Evolutionary conservation across 73 alveolate species (phyloP).

Genomic region (Paramecium sexaurelia): DNA sequence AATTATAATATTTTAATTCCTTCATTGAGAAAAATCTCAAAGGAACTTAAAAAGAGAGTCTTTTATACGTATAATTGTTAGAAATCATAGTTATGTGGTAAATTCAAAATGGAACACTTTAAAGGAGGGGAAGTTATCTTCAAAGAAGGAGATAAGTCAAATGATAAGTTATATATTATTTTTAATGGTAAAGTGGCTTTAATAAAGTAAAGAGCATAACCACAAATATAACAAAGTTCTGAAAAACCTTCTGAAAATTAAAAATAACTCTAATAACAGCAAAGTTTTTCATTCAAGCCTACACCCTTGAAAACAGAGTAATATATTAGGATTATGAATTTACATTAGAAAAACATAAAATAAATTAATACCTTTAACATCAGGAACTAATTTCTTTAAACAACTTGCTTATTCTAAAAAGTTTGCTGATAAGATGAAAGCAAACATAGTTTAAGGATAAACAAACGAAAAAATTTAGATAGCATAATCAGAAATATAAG

Average conservation of each 20-base stretch:
- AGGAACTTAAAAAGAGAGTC: slow-evolving; percentile 9
- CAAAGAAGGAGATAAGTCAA: slow-evolving; percentile 20
- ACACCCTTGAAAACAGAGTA: background rate
- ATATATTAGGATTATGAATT: background rate
- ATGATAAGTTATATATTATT: slow-evolving; percentile 44
- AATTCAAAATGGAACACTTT: slow-evolving; percentile 43
- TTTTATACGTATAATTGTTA: background rate
- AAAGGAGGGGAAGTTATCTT: slow-evolving; percentile 35
- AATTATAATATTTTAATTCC: background rate
- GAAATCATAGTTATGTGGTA: slow-evolving; percentile 30
- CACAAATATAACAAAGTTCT: background rate
- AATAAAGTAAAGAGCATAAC: background rate
- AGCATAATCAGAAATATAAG: background rate
- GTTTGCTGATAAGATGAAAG: slow-evolving; percentile 33
- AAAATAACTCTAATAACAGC: background rate
- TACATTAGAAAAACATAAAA: background rate
- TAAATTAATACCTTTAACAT: background rate
- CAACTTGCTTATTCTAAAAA: background rate
- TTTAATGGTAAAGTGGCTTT: slow-evolving; percentile 37
- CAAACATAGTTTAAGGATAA: background rate
- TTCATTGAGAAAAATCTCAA: slow-evolving; percentile 32
- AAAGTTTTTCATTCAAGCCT: background rate
- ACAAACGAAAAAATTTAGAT: slow-evolving; percentile 1
- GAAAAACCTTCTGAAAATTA: background rate
- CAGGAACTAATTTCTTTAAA: background rate